Conservation (phyloP, 2,329 filamentous ascomycete genomes). For the Gremmenia infestans region DNA sequence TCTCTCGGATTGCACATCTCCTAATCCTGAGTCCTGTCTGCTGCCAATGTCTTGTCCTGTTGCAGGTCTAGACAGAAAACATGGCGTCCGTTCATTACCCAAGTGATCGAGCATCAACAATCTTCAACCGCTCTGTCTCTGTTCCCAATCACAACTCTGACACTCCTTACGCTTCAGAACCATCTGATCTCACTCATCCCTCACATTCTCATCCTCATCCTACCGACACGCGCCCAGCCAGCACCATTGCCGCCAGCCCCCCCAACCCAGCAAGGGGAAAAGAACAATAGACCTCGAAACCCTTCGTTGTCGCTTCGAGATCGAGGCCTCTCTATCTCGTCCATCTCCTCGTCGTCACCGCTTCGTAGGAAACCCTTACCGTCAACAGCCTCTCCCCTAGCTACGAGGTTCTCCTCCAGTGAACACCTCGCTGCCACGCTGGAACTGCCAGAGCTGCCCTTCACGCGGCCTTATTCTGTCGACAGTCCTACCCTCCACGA, state of each 20-base stretch:
- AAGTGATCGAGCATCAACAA: background rate
- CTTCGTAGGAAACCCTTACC: constrained; percentile 59
- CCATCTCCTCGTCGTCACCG: constrained; percentile 24
- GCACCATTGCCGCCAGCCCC: constrained; percentile 4
- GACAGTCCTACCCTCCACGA: constrained; percentile 61
- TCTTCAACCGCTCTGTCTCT: constrained; percentile 20
- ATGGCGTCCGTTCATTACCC: constrained; percentile 22
- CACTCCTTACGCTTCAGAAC: constrained; percentile 27
- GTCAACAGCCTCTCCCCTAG: constrained; percentile 47
- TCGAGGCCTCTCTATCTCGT: constrained; percentile 23
- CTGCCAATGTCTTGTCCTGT: constrained; percentile 22
- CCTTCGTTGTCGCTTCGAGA: constrained; percentile 20
- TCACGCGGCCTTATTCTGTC: constrained; percentile 49
- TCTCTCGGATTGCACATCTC: constrained; percentile 21
- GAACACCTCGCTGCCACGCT: constrained; percentile 33
- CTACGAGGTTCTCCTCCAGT: constrained; percentile 43
- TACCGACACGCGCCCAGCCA: constrained; percentile 13
- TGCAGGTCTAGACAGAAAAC: constrained; percentile 15
- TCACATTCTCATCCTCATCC: background rate
- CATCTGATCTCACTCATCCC: constrained; percentile 20
- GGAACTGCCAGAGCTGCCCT: constrained; percentile 46
- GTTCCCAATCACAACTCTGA: constrained; percentile 18
- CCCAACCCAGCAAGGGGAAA: constrained; percentile 4
- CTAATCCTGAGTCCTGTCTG: constrained; percentile 3
- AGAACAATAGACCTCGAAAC: constrained; percentile 11